A percentile compares a stretch with the other conserved stretches of the same genome.
Conservation (phyloP, 768 basidiomycete genomes). For the Phlegmacium glaucopus region DNA sequence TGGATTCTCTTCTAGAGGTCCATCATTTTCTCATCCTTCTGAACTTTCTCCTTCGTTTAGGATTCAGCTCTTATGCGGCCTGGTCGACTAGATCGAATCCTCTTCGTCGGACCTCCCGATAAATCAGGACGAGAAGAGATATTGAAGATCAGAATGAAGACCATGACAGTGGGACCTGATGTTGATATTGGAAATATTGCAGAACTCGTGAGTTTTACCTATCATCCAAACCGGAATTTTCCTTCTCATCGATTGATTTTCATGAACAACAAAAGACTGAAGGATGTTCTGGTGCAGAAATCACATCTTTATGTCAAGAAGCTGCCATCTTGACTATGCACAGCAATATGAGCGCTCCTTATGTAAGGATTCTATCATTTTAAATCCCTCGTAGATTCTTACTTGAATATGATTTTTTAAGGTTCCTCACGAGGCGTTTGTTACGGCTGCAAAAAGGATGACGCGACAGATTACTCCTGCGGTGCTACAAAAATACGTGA, state of each 20-base stretch:
- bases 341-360: conserved; percentile 70
- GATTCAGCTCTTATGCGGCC: conserved; percentile 95
- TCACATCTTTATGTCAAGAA: conserved; percentile 90
- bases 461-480: conserved; percentile 83
- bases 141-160: conserved; percentile 66
- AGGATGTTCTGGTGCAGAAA: conserved; percentile 96
- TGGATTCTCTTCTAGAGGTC: not conserved
- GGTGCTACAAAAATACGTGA: conserved; percentile 66
- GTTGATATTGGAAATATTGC: conserved; percentile 71
- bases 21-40: not conserved
- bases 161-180: conserved; percentile 77
- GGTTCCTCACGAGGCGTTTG: conserved; percentile 75
- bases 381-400: not conserved
- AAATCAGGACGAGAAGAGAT: conserved; percentile 78
- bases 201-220: conserved; percentile 48
- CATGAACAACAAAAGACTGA: conserved; percentile 69
- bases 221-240: no score
- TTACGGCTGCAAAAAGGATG: conserved; percentile 66
- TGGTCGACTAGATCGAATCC: conserved; percentile 88
- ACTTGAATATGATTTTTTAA: conserved; percentile 26
- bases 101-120: conserved; percentile 95
- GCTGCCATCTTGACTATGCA: conserved; percentile 94
- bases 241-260: not conserved
- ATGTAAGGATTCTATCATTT: conserved; percentile 45
- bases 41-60: conserved; percentile 36